Conservation (phyloP, 208 protist species). For the Acanthamoeba lugdunensis region DNA sequence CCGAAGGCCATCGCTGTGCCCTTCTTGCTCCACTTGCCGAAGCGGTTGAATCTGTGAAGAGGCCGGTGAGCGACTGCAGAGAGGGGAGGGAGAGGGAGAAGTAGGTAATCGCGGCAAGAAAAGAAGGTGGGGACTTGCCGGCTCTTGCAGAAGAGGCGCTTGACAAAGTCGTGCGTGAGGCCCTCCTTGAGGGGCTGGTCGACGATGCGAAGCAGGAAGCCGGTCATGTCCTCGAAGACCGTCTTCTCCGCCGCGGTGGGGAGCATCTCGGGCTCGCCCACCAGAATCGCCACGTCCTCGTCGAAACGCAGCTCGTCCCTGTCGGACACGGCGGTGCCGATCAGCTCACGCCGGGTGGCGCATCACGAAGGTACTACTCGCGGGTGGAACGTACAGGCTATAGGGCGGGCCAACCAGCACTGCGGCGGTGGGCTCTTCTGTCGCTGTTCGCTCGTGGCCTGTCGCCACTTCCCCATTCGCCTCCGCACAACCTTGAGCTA, state of each 20-base stretch:
- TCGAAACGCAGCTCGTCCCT: conserved; percentile 47
- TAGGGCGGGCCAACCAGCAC: not conserved
- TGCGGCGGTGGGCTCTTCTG: not conserved
- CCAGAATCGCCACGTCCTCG: conserved; percentile 46
- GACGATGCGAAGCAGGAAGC: conserved; percentile 21
- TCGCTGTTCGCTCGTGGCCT: not conserved
- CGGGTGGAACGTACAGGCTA: not conserved
- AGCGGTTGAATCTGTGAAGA: conserved; percentile 37
- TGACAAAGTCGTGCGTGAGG: not conserved
- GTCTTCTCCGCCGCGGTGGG: conserved; percentile 34
- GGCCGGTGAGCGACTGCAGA: not conserved
- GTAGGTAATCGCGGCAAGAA: not conserved
- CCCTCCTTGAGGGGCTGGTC: conserved; percentile 60
- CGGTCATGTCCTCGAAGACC: conserved; percentile 9
- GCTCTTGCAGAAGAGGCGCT: conserved; percentile 55
- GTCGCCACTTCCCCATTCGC: not conserved
- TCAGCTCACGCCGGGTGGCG: not conserved
- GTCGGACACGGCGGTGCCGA: not conserved
- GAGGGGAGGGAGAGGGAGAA: not conserved
- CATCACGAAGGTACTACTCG: not conserved
- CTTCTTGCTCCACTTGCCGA: conserved; percentile 70
- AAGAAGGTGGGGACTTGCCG: not conserved
- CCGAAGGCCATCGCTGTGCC: conserved; percentile 53
- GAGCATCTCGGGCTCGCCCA: conserved; percentile 51
- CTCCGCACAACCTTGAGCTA: not conserved